Evolutionary conservation across 2,329 filamentous ascomycete genomes (phyloP).

Genomic region (Colletotrichum somersetense): DNA sequence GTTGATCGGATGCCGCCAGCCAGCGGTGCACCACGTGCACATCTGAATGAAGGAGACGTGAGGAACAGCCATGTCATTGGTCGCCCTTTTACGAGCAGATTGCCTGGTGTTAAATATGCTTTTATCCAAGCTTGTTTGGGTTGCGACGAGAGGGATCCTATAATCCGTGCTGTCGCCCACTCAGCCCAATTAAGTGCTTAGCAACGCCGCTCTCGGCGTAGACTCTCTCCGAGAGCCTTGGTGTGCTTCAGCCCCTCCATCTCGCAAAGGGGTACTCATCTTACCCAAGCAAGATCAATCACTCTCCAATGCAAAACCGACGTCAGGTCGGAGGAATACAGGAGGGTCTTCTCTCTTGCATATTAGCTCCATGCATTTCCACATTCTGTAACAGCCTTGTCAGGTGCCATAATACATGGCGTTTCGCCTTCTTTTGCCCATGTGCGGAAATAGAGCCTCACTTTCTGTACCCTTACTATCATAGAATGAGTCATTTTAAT

Average conservation of each 20-base stretch:
- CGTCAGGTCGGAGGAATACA: background rate
- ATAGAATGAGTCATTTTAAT: no score
- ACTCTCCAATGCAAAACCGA: background rate
- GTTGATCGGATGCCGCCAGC: constrained; percentile 23
- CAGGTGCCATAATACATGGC: no score
- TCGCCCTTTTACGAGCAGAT: background rate
- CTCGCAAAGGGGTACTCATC: background rate
- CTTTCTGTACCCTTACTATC: no score
- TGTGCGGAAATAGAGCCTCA: no score
- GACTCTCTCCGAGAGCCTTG: background rate
- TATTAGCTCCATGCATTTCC: no score
- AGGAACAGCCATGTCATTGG: background rate
- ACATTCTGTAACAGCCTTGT: no score
- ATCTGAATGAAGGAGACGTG: no score
- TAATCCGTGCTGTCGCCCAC: background rate
- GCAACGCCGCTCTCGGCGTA: background rate
- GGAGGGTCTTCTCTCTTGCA: background rate
- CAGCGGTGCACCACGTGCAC: background rate
- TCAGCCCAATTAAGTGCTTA: background rate
- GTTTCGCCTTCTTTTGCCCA: no score
- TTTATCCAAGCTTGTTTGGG: background rate
- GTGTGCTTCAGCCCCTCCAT: background rate
- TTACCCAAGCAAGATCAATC: background rate
- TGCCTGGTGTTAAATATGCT: background rate
- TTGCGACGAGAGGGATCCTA: no score